Evolutionary conservation across 257 asterid species (phyloP).

Genomic region (Cynanchum wilfordii): DNA sequence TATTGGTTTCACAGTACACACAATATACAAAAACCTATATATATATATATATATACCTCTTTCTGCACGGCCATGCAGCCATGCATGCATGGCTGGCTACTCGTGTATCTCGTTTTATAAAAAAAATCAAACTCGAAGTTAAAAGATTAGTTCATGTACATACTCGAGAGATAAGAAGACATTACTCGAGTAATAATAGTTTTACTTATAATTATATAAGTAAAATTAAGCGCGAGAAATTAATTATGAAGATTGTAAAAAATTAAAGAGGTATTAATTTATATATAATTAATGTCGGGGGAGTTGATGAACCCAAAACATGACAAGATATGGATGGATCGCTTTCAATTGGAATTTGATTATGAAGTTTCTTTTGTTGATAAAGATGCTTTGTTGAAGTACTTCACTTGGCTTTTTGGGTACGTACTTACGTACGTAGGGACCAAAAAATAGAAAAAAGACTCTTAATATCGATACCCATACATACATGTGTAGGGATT

Average conservation of each 20-base stretch:
- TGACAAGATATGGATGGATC: background rate
- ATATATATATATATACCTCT: no score
- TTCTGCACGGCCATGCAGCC: background rate
- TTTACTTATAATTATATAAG: no score
- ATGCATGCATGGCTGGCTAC: background rate
- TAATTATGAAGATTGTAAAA: no score
- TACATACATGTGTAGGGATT: no score
- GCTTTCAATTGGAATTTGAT: background rate
- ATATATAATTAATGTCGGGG: background rate
- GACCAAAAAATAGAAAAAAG: background rate
- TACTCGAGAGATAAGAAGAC: no score
- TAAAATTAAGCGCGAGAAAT: no score
- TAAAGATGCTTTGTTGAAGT: constrained; percentile 1
- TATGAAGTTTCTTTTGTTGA: background rate
- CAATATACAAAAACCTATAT: background rate
- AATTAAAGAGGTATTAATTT: no score
- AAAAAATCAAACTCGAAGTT: no score
- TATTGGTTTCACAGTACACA: background rate
- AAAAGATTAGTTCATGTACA: no score
- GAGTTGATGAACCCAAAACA: background rate
- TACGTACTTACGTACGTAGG: no score
- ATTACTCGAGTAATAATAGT: no score
- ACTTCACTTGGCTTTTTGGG: background rate
- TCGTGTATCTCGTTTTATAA: background rate
- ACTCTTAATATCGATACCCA: no score